Evolutionary conservation across 2,329 filamentous ascomycete genomes (phyloP).

Genomic region (Ceratocystis eucalypticola): DNA sequence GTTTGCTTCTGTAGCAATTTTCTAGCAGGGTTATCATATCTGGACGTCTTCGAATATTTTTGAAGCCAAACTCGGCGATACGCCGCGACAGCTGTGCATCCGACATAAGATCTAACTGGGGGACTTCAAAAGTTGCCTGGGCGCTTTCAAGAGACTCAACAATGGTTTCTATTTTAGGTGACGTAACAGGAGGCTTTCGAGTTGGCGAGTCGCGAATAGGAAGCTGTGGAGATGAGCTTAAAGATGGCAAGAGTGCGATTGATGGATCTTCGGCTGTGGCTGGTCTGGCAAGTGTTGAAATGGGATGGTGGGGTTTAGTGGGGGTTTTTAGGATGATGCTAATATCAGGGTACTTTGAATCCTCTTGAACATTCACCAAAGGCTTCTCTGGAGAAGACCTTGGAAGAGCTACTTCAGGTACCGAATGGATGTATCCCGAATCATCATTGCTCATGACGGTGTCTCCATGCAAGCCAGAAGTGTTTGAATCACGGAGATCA

Average conservation of each 20-base stretch:
- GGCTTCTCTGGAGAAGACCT: background rate
- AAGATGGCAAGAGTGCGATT: background rate
- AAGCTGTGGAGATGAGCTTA: slow-evolving; percentile 7
- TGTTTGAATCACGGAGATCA: slow-evolving; percentile 34
- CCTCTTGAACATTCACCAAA: background rate
- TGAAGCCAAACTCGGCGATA: slow-evolving; percentile 56
- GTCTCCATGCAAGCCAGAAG: background rate
- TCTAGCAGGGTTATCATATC: slow-evolving; percentile 58
- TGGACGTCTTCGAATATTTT: slow-evolving; percentile 51
- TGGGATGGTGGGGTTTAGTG: background rate
- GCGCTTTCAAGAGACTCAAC: slow-evolving; percentile 7
- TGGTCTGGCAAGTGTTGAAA: background rate
- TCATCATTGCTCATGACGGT: background rate
- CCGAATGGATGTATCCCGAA: background rate
- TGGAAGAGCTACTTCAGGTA: background rate
- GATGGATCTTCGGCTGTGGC: background rate
- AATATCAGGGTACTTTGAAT: slow-evolving; percentile 13
- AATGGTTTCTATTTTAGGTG: background rate
- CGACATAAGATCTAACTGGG: slow-evolving; percentile 48
- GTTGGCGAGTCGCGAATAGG: slow-evolving; percentile 14
- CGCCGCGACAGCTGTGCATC: slow-evolving; percentile 49
- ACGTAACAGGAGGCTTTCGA: background rate
- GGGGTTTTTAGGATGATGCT: background rate
- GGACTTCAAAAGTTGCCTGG: slow-evolving; percentile 24
- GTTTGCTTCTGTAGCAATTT: slow-evolving; percentile 55